These are phyloP conservation scores for Infundibulicybe gibba DNA, from an alignment of 768 basidiomycete species.

Conservation along the genomic window DNA sequence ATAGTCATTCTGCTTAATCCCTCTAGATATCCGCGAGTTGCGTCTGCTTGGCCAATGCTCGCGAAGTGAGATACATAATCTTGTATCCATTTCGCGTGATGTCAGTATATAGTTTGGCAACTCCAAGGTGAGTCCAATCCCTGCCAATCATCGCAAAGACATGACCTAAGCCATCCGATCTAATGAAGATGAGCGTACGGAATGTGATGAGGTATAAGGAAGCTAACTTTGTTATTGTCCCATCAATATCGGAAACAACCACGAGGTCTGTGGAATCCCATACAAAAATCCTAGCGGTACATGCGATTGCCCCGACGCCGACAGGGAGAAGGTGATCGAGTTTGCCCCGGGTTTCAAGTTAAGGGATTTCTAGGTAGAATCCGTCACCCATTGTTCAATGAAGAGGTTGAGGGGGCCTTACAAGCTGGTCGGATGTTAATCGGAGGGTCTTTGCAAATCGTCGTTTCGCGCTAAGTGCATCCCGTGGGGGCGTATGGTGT, in stretches of 20 bases:
- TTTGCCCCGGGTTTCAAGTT: slow-evolving; percentile 86
- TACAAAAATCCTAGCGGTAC: slow-evolving; percentile 90
- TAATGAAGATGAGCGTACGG: background rate
- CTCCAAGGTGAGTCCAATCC: slow-evolving; percentile 97
- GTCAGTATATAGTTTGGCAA: slow-evolving; percentile 96
- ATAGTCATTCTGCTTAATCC: slow-evolving; percentile 94
- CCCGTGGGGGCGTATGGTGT: background rate
- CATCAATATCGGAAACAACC: slow-evolving; percentile 97
- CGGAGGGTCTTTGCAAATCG: slow-evolving; percentile 91
- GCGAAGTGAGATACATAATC: slow-evolving; percentile 95
- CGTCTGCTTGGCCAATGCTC: slow-evolving; percentile 98
- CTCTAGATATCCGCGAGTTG: slow-evolving; percentile 93
- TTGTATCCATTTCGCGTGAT: slow-evolving; percentile 95
- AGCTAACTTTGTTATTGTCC: slow-evolving; percentile 94
- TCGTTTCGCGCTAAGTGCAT: slow-evolving; percentile 19
- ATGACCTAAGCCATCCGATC: slow-evolving; percentile 94
- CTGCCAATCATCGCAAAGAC: slow-evolving; percentile 97
- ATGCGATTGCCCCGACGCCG: slow-evolving; percentile 79
- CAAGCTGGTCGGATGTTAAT: slow-evolving; percentile 91
- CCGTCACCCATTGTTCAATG: background rate
- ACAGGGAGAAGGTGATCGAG: slow-evolving; percentile 89
- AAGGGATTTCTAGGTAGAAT: slow-evolving; percentile 64
- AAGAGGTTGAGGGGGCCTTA: slow-evolving; percentile 28
- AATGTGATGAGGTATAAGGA: background rate
- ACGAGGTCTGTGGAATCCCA: slow-evolving; percentile 92